Conservation (phyloP, 306 rosid genomes). For the Cyclanthera cordifolia region DNA sequence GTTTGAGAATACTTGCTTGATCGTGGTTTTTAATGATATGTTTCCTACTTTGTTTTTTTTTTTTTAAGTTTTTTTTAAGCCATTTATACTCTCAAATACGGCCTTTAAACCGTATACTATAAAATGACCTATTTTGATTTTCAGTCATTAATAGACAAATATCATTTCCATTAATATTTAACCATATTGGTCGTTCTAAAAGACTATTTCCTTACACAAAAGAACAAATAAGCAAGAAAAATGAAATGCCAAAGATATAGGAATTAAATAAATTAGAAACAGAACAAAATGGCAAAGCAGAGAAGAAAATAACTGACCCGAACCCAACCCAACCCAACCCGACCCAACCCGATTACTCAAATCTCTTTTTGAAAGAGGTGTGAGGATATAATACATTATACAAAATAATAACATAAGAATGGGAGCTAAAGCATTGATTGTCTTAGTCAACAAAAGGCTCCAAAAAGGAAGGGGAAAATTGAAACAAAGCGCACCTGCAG, state of each 20-base stretch:
- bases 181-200: not conserved
- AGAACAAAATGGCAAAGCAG: not conserved
- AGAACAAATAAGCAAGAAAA: not conserved
- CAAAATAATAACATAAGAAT: not conserved
- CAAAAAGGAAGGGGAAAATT: not conserved
- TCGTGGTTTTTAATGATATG: no score
- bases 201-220: not conserved
- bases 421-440: not conserved
- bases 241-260: not conserved
- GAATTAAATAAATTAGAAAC: slow-evolving; percentile 8
- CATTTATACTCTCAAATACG: no score
- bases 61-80: no score
- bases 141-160: not conserved
- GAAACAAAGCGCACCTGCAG: slow-evolving; percentile 12
- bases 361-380: not conserved
- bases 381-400: slow-evolving; percentile 2
- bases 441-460: not conserved
- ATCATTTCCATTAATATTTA: not conserved
- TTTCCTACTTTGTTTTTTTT: no score
- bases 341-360: not conserved
- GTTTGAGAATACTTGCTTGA: no score
- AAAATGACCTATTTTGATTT: no score
- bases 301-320: no score
- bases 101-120: no score
- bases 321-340: no score